Percentiles rank a stretch among this genome's conserved stretches.
phyloP scores from a whole-genome alignment of 768 basidiomycete genomes.

The Hydnomerulius pinastri region DNA sequence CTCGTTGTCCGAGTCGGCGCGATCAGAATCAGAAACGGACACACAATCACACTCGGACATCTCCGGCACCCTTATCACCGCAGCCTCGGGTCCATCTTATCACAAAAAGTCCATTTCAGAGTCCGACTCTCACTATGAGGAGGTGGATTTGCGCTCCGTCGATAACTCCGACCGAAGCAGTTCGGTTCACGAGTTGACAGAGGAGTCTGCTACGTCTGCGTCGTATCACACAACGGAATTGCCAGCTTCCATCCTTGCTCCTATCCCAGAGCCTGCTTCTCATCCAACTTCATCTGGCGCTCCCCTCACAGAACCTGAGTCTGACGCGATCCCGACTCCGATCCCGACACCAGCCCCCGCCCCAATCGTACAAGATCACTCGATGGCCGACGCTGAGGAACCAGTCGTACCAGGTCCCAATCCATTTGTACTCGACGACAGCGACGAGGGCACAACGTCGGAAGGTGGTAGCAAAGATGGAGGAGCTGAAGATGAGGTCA shows the following conservation, averaged over 20 bases:
- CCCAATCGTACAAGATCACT: background rate
- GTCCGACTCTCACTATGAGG: conserved; percentile 8
- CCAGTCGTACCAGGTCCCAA: conserved; percentile 53
- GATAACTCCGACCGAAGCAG: conserved; percentile 2
- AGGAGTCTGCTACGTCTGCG: background rate
- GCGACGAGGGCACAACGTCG: conserved; percentile 44
- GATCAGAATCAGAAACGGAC: conserved; percentile 6
- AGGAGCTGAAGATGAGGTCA: conserved; percentile 21
- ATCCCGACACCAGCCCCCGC: background rate
- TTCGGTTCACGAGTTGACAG: conserved; percentile 4
- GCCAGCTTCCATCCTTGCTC: background rate
- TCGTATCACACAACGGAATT: conserved; percentile 1
- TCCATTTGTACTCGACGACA: conserved; percentile 64
- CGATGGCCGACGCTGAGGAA: background rate
- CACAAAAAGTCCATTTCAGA: conserved; percentile 11
- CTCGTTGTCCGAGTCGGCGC: background rate
- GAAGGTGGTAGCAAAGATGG: conserved; percentile 18
- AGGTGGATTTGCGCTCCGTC: conserved; percentile 13
- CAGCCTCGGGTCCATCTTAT: background rate
- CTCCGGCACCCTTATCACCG: conserved; percentile 22
- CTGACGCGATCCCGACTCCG: background rate
- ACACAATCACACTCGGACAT: conserved; percentile 13
- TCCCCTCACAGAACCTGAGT: background rate
- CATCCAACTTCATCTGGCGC: conserved; percentile 1
- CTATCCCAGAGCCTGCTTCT: background rate